Conservation (phyloP, 2,329 filamentous ascomycete species). For the Sclerotinia sclerotiorum region DNA sequence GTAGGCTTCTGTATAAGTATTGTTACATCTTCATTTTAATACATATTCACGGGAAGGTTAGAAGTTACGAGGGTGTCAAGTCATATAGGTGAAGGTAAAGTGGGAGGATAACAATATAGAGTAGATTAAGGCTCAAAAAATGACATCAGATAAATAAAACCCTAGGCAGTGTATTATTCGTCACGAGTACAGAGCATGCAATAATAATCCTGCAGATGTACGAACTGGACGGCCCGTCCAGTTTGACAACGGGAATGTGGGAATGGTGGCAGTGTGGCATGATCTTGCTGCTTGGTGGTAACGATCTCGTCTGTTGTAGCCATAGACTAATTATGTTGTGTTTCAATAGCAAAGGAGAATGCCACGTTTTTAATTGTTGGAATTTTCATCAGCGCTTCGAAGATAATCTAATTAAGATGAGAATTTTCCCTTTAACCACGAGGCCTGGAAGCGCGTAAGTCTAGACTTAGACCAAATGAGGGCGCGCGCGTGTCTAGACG, state of each 20-base stretch:
- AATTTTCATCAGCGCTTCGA: neutral
- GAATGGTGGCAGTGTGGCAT: conserved; percentile 24
- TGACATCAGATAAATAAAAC: conserved; percentile 19
- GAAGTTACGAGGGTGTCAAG: neutral
- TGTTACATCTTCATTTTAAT: neutral
- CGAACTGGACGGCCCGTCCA: conserved; percentile 22
- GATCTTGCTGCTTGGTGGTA: conserved; percentile 22
- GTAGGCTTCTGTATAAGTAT: neutral
- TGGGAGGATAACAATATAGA: neutral
- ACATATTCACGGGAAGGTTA: neutral
- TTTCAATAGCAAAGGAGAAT: conserved; percentile 13
- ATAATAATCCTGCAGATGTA: conserved; percentile 18
- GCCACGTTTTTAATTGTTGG: conserved; percentile 20
- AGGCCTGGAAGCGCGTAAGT: conserved; percentile 4
- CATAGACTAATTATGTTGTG: conserved; percentile 18
- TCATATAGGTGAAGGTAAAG: neutral
- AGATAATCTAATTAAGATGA: neutral
- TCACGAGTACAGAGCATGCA: conserved; percentile 18
- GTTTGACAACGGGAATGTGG: conserved; percentile 22
- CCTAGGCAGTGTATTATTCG: conserved; percentile 12
- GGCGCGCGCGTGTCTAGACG: conserved; percentile 11
- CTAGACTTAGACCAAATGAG: conserved; percentile 4
- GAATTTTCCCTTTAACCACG: neutral
- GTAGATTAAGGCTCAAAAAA: neutral
- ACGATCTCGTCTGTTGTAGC: conserved; percentile 21